Evolutionary conservation across 1,284 basidiomycete species (phyloP).

Genomic region (Leccinum pallidistipes): DNA sequence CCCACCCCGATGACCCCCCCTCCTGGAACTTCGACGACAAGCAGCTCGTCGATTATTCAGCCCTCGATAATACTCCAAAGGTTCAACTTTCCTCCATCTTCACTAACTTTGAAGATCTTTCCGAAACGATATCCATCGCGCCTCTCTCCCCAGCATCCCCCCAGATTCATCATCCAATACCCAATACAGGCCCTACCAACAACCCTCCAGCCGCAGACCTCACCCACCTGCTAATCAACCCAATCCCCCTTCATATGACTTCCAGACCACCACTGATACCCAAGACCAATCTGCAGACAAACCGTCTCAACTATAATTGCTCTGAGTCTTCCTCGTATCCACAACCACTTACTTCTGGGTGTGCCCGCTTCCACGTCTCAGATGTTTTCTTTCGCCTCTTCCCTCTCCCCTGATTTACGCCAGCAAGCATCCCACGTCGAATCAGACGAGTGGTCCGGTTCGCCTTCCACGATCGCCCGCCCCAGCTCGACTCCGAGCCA

Average conservation of each 20-base stretch:
- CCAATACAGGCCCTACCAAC: no score
- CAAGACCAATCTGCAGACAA: conserved; percentile 38
- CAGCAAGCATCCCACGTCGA: conserved; percentile 29
- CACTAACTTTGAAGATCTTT: no score
- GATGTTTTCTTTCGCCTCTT: conserved; percentile 51
- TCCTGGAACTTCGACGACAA: conserved; percentile 43
- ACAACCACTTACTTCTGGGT: conserved; percentile 43
- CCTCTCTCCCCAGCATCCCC: no score
- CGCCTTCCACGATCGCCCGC: conserved; percentile 44
- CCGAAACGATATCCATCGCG: no score
- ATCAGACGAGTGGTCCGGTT: conserved; percentile 40
- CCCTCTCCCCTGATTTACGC: conserved; percentile 46
- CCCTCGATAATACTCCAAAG: conserved; percentile 23
- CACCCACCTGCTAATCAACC: no score
- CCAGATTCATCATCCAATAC: no score
- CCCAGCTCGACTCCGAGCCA: conserved; percentile 60
- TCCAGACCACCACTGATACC: conserved; percentile 15
- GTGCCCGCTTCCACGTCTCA: conserved; percentile 40
- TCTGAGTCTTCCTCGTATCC: conserved; percentile 42
- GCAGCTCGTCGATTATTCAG: conserved; percentile 22
- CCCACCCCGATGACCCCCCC: conserved; percentile 35
- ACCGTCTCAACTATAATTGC: conserved; percentile 43
- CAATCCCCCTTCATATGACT: no score
- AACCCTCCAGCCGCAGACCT: no score
- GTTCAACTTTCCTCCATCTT: no score